These are phyloP conservation scores for Zymoseptoria pseudotritici DNA, from an alignment of 2,329 filamentous ascomycete species.

Conservation along the genomic window DNA sequence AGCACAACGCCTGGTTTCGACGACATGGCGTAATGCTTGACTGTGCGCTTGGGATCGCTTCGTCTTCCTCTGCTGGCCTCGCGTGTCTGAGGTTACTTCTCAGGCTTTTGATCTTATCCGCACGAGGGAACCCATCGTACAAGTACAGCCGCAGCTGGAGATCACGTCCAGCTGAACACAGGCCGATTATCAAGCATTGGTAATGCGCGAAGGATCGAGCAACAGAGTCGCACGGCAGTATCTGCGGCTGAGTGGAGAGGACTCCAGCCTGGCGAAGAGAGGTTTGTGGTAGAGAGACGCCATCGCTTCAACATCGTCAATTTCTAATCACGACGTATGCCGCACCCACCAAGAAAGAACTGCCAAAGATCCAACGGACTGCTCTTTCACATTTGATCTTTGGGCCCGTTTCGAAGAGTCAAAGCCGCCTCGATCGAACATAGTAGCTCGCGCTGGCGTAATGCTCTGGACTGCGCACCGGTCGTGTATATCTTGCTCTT, in stretches of 20 bases:
- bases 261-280: not conserved
- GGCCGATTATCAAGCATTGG: not conserved
- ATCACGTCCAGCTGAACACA: not conserved
- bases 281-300: not conserved
- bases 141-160: not conserved
- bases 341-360: not conserved
- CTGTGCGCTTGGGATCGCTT: not conserved
- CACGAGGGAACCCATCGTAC: not conserved
- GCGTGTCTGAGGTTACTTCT: not conserved
- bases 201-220: not conserved
- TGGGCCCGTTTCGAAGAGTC: not conserved
- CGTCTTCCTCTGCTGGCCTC: not conserved
- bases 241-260: not conserved
- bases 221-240: not conserved
- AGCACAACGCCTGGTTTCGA: constrained; percentile 7
- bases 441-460: not conserved
- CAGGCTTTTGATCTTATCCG: not conserved
- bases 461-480: not conserved
- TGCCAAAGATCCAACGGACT: not conserved
- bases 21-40: not conserved
- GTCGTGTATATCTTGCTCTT: not conserved
- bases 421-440: not conserved
- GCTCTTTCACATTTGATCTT: not conserved
- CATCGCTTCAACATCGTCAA: not conserved
- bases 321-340: not conserved